Conservation (phyloP, 305 asterid species). For the Euphrasia arctica region DNA sequence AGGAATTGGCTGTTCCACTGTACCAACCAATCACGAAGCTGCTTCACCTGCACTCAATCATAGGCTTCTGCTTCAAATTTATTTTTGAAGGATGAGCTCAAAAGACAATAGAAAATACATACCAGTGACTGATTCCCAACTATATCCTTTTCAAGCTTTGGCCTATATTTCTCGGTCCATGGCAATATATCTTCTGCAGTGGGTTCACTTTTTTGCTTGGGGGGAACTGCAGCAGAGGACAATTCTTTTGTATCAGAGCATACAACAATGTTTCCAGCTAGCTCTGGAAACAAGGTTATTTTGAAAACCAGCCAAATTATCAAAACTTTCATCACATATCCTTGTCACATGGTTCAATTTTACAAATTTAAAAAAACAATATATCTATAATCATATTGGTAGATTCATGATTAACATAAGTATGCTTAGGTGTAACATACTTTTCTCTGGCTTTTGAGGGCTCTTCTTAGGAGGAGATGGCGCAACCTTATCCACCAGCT, state of each 20-base stretch:
- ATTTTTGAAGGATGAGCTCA: constrained; percentile 22
- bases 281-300: constrained; percentile 28
- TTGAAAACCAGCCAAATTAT: too few relatives aligned
- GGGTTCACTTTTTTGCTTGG: constrained; percentile 44
- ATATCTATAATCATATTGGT: constrained; percentile 2
- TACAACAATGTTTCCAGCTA: constrained; percentile 27
- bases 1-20: constrained; percentile 78
- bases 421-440: constrained; percentile 41
- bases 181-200: constrained; percentile 47
- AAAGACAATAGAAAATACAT: constrained; percentile 32
- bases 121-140: constrained; percentile 94
- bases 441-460: constrained; percentile 48
- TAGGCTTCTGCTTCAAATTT: constrained; percentile 18
- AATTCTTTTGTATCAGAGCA: constrained; percentile 42
- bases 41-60: constrained; percentile 72
- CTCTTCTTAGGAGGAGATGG: constrained; percentile 62
- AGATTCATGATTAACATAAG: constrained; percentile 22
- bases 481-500: constrained; percentile 46
- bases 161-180: constrained; percentile 91
- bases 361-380: too few relatives aligned
- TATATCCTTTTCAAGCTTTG: constrained; percentile 70
- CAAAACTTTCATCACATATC: too few relatives aligned
- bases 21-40: constrained; percentile 91
- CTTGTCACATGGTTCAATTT: too few relatives aligned
- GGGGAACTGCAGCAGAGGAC: constrained; percentile 36